Evolutionary conservation across 225 moss, liverwort and hornwort genomes (phyloP).

Genomic region (Lunularia cruciata): DNA sequence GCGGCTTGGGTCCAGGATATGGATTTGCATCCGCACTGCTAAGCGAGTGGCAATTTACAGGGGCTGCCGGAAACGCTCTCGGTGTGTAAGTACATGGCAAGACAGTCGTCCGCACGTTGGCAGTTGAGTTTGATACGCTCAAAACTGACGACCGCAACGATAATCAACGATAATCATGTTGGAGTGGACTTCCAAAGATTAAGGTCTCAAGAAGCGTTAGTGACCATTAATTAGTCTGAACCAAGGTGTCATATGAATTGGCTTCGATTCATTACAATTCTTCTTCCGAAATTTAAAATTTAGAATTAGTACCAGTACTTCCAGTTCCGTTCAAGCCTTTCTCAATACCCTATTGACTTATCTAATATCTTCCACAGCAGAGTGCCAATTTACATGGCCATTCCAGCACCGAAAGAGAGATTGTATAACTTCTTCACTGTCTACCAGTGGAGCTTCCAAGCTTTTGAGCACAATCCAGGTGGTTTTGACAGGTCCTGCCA

Average conservation of each 20-base stretch:
- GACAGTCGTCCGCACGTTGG: too few species aligned
- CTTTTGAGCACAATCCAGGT: slow-evolving; percentile 2
- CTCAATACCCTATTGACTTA: slow-evolving; percentile 7
- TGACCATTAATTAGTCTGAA: neutral
- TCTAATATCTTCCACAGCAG: neutral
- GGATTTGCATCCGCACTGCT: too few species aligned
- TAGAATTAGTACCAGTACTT: neutral
- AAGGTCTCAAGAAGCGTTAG: too few species aligned
- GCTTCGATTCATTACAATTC: slow-evolving; percentile 25
- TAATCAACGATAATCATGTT: slow-evolving; percentile 18
- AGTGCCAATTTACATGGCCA: slow-evolving; percentile 18
- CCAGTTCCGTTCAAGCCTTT: neutral
- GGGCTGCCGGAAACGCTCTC: too few species aligned
- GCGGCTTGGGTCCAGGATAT: too few species aligned
- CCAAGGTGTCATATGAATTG: neutral
- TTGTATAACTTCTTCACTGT: slow-evolving; percentile 26
- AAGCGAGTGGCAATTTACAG: too few species aligned
- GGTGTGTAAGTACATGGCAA: too few species aligned
- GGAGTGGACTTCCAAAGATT: neutral
- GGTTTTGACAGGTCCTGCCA: too few species aligned
- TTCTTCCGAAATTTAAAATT: neutral
- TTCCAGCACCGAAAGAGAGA: slow-evolving; percentile 25
- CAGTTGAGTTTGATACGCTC: slow-evolving; percentile 28
- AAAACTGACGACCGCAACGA: neutral
- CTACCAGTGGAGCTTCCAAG: slow-evolving; percentile 24